Base-by-base conservation (phyloP, 495 filamentous ascomycete genomes). In the Mycothermus thermophilus region DNA sequence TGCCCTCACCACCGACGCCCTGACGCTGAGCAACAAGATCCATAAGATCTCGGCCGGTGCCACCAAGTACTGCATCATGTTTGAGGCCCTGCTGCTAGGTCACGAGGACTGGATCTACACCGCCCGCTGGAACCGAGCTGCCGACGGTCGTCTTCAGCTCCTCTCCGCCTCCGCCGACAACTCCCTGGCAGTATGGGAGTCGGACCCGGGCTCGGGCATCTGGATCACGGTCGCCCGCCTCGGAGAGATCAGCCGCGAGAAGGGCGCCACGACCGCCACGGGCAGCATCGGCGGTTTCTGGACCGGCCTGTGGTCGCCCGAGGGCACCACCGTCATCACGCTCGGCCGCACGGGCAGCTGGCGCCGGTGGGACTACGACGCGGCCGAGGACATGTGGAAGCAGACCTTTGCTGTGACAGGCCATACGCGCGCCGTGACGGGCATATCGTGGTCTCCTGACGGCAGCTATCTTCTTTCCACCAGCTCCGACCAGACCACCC, bases 31-130 rank as follows among this genome's bases (percentile, higher is more conserved):
- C 19, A 95, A 95, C 54, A 96, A 93, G 58, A 78, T 80, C 3
- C 83, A 95, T 53, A 64, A 76, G 42, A 66, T 76, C 19, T 55
- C 55, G 13, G 62, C 63, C 0, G 60, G 56, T 2, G 72, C 63
- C 23, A 51, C 49, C 6, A 63, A 71, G 26, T 93, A 79, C 57
- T 83, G 78, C 19, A 63, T 93, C 30, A 94, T 86, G 1, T 96
- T 96, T 41, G 92, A 96, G 58, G 92, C 92, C 5, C 66, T 99
- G 9, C 71, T 99, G 7, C 74, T 96, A 16, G 90, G 92, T 13
- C 92, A 96, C 48, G 90, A 99, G 46, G 90, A 99, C 48, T 99
- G 90, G 90, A 83, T 99, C 16, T 95, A 92, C 51, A 86, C 80
- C 34, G 72, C 80, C 0, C 62, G 64, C 24, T 99, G 90, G 90